Evolutionary conservation across 169 alveolate species (phyloP), one percentile per base, ranked within the genome.

Genomic region (Nephromyces sp.): DNA sequence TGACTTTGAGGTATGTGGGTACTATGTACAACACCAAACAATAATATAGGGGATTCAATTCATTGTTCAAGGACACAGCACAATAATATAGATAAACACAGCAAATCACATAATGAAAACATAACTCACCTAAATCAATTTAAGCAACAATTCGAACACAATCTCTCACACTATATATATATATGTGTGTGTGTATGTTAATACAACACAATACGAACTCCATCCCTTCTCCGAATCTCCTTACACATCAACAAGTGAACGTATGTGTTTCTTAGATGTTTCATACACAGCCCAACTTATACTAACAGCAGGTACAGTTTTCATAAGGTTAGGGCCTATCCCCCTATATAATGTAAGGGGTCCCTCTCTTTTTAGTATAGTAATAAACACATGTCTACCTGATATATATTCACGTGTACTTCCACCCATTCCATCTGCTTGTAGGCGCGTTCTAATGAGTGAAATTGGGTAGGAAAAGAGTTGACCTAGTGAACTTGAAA

Each of bases 241-340:
- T n/a, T n/a, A n/a, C n/a, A n/a, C n/a, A 15, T 43, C 57, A 43
- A 57, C 78, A 0, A 33, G 62, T 51, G 27, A 34, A 15, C 72
- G 25, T 28, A 79, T 63, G 25, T 53, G 52, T 30, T 74, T 66
- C 29, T 79, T 79, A 53, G 74, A 52, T 43, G 52, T 73, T 33
- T 79, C 85, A 33, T 79, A 79, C 33, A 79, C 77, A 21, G 70
- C 66, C 85, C 85, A 79, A 21, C 78, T 66, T 32, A 79, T 66
- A 32, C 77, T 62, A 52, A 79, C 82, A 27, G 85, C 85, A 0
- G 85, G 85, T 22, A 79, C 82, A 15, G 85, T 79, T 74, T 75
- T 79, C 70, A 72, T 51, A 43, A 77, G 67, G 68, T 79, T 79
- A 4, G 85, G 79, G 52, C 75, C 61, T 6, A 79, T 52, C 15